These are phyloP conservation scores for Myotisia sp. DNA, from an alignment of 2,329 filamentous ascomycete genomes.

Conservation along the genomic window DNA sequence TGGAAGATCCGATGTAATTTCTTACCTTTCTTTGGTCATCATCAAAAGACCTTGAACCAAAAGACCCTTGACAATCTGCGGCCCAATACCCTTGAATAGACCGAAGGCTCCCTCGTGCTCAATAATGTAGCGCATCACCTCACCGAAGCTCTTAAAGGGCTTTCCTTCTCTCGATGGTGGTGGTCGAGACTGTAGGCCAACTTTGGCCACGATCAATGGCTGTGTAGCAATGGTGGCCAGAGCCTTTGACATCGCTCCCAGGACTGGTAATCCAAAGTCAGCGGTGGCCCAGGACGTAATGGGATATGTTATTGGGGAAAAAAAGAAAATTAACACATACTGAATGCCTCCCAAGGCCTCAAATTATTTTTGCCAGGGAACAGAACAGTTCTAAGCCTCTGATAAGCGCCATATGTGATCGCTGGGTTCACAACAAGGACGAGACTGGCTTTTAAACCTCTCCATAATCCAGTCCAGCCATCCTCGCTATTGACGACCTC, in stretches of 20 bases:
- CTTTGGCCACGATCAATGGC: slow-evolving; percentile 93
- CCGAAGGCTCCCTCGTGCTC: slow-evolving; percentile 68
- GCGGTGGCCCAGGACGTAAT: no score
- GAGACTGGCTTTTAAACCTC: slow-evolving; percentile 86
- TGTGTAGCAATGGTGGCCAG: slow-evolving; percentile 86
- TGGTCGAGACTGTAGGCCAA: slow-evolving; percentile 85
- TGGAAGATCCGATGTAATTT: neutral
- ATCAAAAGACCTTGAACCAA: slow-evolving; percentile 91
- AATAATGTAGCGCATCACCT: slow-evolving; percentile 90
- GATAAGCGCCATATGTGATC: slow-evolving; percentile 95
- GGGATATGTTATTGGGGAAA: slow-evolving; percentile 1
- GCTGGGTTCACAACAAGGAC: slow-evolving; percentile 92
- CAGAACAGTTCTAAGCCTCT: slow-evolving; percentile 62
- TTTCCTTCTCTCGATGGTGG: slow-evolving; percentile 72
- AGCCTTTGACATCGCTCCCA: slow-evolving; percentile 85
- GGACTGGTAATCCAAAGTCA: slow-evolving; percentile 40
- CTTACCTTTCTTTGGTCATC: slow-evolving; percentile 95
- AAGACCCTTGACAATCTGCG: slow-evolving; percentile 83
- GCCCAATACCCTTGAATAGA: slow-evolving; percentile 94
- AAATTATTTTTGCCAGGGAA: slow-evolving; percentile 65
- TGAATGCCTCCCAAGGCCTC: slow-evolving; percentile 74
- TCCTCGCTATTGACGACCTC: slow-evolving; percentile 87
- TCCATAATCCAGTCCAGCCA: slow-evolving; percentile 78
- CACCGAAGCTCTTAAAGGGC: slow-evolving; percentile 81
- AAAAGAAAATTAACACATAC: slow-evolving; percentile 42